Base-by-base conservation (phyloP, 2,329 filamentous ascomycete genomes). In the Atkinsonella hypoxylon region DNA sequence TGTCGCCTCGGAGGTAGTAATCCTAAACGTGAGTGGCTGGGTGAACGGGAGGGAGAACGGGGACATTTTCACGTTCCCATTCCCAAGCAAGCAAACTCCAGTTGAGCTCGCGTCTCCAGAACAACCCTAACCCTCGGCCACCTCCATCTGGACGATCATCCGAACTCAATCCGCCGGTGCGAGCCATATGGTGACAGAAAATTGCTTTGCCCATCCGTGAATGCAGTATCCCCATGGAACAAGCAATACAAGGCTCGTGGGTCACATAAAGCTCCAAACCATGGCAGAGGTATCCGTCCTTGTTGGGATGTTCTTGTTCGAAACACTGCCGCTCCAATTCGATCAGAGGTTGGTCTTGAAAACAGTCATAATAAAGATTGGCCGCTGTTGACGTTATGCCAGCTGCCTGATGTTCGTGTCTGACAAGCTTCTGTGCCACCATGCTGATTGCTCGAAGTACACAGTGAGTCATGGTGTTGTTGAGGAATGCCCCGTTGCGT, bases 181-280 rank as follows among this genome's bases (percentile, higher is more conserved):
- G 71, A 45, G 79, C 77, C 85, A 95, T 93, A 50, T 87, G 79
- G 55, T 82, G 76, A 55, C 80, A 81, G 67, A 95, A 95, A 39
- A 95, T 77, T 48, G 90, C 86, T 49, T 85, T 83, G 43, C 87
- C 83, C 76, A 98, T 95, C 47, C 93, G 81, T 9, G 91, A 96
- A 64, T 97, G 90, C 20, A 97, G 75, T 58, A 97, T 85, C 1
- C 88, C 93, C 93, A 97, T 97, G 36, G 87, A 89, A 69, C 93
- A 98, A 79, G 95, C 94, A 53, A 95, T 79, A 64, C 93, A 98
- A 5, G 93, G 93, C 69, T 98, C 93, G 62, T 97, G 90, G 2
- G 90, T 95, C 54, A 94, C 75, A 69, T 96, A 97, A 51, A 98
- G 79, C 67, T 97, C 91, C 31, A 98, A 77, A 50, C 89, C 87